Percentiles rank a stretch among this genome's conserved stretches.
phyloP scores from a whole-genome alignment of 495 filamentous ascomycete genomes.

The Penicillium daleae region DNA sequence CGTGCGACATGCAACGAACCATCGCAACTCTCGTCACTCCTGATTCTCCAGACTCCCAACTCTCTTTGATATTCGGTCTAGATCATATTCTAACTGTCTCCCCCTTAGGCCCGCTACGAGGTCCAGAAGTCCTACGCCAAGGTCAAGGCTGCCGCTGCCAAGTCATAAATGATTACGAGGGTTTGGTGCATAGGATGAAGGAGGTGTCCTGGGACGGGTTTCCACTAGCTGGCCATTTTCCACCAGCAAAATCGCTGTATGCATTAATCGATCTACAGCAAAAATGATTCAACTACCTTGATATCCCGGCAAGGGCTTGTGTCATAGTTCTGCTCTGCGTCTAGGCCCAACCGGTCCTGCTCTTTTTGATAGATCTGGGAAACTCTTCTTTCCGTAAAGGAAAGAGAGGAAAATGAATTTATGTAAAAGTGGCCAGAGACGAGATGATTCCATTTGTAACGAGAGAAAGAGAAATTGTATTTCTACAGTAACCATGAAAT shows the following conservation, averaged over 20 bases:
- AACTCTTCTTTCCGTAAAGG: constrained; percentile 12
- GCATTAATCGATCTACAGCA: constrained; percentile 53
- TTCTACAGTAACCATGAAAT: neutral
- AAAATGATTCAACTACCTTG: constrained; percentile 55
- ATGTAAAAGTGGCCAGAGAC: constrained; percentile 14
- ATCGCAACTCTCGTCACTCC: neutral
- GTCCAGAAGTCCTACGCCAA: constrained; percentile 90
- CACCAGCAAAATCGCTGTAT: constrained; percentile 52
- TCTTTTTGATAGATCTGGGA: constrained; percentile 30
- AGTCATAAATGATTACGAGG: constrained; percentile 55
- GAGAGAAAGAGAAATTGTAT: neutral
- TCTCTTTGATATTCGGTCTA: neutral
- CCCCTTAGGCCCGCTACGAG: constrained; percentile 78
- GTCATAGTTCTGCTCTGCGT: constrained; percentile 29
- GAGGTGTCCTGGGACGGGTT: constrained; percentile 53
- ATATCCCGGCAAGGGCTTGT: constrained; percentile 49
- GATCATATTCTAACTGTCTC: constrained; percentile 19
- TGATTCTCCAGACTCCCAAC: neutral
- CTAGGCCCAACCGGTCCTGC: constrained; percentile 29
- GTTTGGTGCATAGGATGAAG: constrained; percentile 54
- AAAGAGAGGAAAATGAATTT: constrained; percentile 22
- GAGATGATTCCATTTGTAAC: constrained; percentile 12
- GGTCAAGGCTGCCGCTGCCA: constrained; percentile 61
- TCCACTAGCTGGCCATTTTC: constrained; percentile 50
- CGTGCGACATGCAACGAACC: constrained; percentile 7